Percentiles rank a stretch among this genome's conserved stretches.
Evolutionary conservation across 2,329 filamentous ascomycete species (phyloP).

Genomic region (Exophiala bonariae): DNA sequence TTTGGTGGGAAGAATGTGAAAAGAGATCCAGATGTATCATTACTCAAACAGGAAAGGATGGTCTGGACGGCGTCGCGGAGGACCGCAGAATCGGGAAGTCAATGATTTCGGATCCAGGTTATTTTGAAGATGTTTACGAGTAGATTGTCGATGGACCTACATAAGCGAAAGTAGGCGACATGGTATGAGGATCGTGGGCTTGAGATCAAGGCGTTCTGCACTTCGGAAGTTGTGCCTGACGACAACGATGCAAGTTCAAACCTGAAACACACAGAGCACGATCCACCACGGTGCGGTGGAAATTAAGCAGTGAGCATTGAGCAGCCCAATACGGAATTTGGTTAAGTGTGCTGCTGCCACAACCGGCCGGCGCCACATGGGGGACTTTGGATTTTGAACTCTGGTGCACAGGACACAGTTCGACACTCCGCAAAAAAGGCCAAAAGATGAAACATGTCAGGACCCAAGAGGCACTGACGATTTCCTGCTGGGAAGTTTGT

Average conservation of each 20-base stretch:
- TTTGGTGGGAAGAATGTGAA: constrained; percentile 1
- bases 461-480: not conserved
- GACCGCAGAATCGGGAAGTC: not conserved
- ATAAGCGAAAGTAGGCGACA: constrained; percentile 17
- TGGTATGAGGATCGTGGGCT: constrained; percentile 2
- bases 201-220: constrained; percentile 4
- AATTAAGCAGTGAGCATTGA: too few relatives aligned
- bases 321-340: not conserved
- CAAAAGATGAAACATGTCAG: constrained; percentile 3
- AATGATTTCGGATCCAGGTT: constrained; percentile 6
- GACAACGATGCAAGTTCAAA: constrained; percentile 1
- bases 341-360: not conserved
- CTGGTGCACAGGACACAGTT: too few relatives aligned
- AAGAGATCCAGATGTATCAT: constrained; percentile 4
- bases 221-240: constrained; percentile 19
- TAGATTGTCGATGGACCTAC: constrained; percentile 5
- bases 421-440: not conserved
- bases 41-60: not conserved
- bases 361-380: not conserved
- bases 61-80: not conserved
- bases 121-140: constrained; percentile 1
- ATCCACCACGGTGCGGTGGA: constrained; percentile 5
- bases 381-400: too few relatives aligned
- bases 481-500: not conserved
- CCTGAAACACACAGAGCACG: constrained; percentile 15